Evolutionary conservation across 495 filamentous ascomycete genomes (phyloP), one percentile per base, ranked within the genome.

Genomic region (Margaritispora aquatica): DNA sequence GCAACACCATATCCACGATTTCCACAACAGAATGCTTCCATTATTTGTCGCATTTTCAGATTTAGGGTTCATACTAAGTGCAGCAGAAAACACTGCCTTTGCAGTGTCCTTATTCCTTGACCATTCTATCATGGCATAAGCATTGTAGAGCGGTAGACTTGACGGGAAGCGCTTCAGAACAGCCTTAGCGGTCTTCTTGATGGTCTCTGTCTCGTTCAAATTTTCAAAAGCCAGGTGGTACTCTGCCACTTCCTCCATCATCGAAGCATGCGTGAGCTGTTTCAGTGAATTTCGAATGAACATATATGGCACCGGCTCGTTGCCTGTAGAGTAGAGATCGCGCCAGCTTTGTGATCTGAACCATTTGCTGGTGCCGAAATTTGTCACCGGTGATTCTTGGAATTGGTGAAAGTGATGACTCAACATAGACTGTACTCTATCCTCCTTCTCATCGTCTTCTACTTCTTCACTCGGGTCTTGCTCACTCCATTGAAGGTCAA

Each of bases 221-320:
- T 81, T 85, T 56, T 86, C 83, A 59, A 92, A 79, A 1, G 87
- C 85, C 10, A 97, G 74, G 56, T 82, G 75, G 62, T 90, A 92
- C 56, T 90, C 84, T 0, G 84, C 85, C 20, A 96, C 59, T 36
- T 73, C 66, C 46, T 86, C 79, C 46, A 81, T 66, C 22, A 67
- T 64, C 17, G 66, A 64, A 5, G 4, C 26, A 2, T 59, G 59
- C 27, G 83, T 77, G 1, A 96, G 68, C 21, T 78, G 70, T 51
- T 79, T 79, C 10, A 96, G 70, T 13, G 48, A 52, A 49, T 63
- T 66, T 11, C 63, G 50, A 21, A 68, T 26, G 57, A 54, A 63
- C 5, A 22, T 34, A 29, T 63, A 65, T 4, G 47, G 50, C 1
- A 65, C 23, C 3, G 66, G 63, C 17, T 47, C 51, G 41, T 56